Percentiles rank a stretch among this genome's conserved stretches.
Conservation (phyloP, 2,329 filamentous ascomycete species). For the Xylaria sp. region DNA sequence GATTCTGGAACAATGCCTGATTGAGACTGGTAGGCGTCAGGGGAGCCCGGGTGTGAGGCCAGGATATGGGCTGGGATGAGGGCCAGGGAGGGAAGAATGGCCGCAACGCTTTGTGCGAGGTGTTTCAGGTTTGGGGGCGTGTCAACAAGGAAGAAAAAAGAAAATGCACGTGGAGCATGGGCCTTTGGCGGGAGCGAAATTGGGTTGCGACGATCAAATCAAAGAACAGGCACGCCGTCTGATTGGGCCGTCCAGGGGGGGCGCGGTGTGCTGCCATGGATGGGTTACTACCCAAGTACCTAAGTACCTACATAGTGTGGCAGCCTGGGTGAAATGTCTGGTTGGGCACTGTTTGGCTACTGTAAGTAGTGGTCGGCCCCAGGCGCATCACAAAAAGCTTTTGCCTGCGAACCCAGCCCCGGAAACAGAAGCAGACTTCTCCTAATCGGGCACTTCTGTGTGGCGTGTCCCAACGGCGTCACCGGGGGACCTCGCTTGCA, state of each 20-base stretch:
- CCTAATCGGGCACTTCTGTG: neutral
- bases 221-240: no score
- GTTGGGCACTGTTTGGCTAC: no score
- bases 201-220: neutral
- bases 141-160: neutral
- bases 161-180: slow-evolving; percentile 15
- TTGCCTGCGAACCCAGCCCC: neutral
- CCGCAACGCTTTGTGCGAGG: slow-evolving; percentile 19
- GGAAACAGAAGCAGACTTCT: neutral
- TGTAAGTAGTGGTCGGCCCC: neutral
- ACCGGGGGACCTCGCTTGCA: neutral
- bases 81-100: slow-evolving; percentile 1
- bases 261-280: neutral
- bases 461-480: slow-evolving; percentile 3
- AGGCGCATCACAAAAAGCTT: neutral
- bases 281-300: no score
- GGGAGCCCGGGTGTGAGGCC: neutral
- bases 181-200: slow-evolving; percentile 3
- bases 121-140: slow-evolving; percentile 23
- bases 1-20: slow-evolving; percentile 41
- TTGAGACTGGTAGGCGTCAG: slow-evolving; percentile 27
- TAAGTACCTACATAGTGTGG: no score
- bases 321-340: no score
- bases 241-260: no score
- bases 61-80: neutral